phyloP scores from a whole-genome alignment of 2,329 filamentous ascomycete species.

The Fusarium sp. region DNA sequence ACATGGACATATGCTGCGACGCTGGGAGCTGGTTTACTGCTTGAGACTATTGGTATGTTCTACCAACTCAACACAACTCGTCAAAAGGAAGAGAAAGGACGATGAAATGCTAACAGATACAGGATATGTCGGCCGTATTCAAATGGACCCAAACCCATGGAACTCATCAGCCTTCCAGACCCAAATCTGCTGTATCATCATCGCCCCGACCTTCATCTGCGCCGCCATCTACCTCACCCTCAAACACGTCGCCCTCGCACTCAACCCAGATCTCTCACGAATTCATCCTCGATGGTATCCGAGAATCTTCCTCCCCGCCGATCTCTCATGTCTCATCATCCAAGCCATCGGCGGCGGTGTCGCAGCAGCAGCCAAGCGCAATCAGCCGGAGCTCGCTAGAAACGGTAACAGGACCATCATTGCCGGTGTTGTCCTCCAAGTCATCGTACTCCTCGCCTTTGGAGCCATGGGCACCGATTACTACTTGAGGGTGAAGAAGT shows the following conservation, averaged over 20 bases:
- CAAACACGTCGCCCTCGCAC: constrained; percentile 66
- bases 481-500: constrained; percentile 55
- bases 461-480: constrained; percentile 60
- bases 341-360: constrained; percentile 69
- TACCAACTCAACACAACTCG: background rate
- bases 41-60: constrained; percentile 62
- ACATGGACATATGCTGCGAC: constrained; percentile 67
- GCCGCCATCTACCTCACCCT: constrained; percentile 73
- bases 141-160: constrained; percentile 67
- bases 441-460: constrained; percentile 61
- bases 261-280: constrained; percentile 63
- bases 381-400: constrained; percentile 54
- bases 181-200: constrained; percentile 70
- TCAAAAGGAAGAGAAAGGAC: background rate
- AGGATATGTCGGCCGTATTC: constrained; percentile 66
- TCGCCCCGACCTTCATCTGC: constrained; percentile 70
- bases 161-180: constrained; percentile 65
- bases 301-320: constrained; percentile 68
- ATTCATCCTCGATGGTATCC: constrained; percentile 65
- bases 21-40: constrained; percentile 60
- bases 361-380: constrained; percentile 60
- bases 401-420: constrained; percentile 65
- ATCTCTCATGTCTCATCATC: constrained; percentile 68
- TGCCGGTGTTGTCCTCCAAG: constrained; percentile 66
- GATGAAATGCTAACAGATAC: constrained; percentile 4